These are phyloP conservation scores for Pistacia vera DNA, from an alignment of 345 rosid genomes.

Conservation along the genomic window DNA sequence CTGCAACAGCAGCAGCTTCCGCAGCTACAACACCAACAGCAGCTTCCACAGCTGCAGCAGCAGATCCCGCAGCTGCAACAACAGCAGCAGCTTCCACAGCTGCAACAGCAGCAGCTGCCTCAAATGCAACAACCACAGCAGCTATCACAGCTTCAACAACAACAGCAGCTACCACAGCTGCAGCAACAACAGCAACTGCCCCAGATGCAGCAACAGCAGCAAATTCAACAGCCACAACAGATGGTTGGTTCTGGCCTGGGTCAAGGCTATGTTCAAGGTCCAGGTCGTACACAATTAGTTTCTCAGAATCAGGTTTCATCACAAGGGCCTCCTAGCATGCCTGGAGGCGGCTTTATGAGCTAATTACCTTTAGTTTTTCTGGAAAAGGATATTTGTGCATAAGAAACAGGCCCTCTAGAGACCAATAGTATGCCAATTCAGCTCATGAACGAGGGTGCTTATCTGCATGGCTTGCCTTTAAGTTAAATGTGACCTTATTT, in stretches of 20 bases:
- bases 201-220: slow-evolving; percentile 34
- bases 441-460: background rate
- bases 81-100: slow-evolving; percentile 32
- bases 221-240: slow-evolving; percentile 44
- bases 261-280: slow-evolving; percentile 74
- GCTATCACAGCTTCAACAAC: slow-evolving; percentile 22
- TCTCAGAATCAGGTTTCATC: slow-evolving; percentile 71
- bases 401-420: background rate
- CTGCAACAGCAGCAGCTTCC: slow-evolving; percentile 38
- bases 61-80: slow-evolving; percentile 44
- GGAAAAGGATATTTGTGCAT: background rate
- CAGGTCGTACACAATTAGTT: slow-evolving; percentile 58
- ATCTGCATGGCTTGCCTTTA: background rate
- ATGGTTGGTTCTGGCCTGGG: slow-evolving; percentile 78
- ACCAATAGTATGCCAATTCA: background rate
- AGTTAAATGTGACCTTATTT: background rate
- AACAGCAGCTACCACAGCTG: slow-evolving; percentile 18
- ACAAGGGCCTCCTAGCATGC: slow-evolving; percentile 69
- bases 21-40: slow-evolving; percentile 32
- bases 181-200: slow-evolving; percentile 36
- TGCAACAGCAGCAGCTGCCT: slow-evolving; percentile 41
- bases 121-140: slow-evolving; percentile 39
- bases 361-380: slow-evolving; percentile 11
- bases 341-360: slow-evolving; percentile 72
- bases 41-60: slow-evolving; percentile 29